Percentiles rank a stretch among this genome's conserved stretches.
phyloP scores from a whole-genome alignment of 441 rosid genomes.

The Dalechampia spathulata region DNA sequence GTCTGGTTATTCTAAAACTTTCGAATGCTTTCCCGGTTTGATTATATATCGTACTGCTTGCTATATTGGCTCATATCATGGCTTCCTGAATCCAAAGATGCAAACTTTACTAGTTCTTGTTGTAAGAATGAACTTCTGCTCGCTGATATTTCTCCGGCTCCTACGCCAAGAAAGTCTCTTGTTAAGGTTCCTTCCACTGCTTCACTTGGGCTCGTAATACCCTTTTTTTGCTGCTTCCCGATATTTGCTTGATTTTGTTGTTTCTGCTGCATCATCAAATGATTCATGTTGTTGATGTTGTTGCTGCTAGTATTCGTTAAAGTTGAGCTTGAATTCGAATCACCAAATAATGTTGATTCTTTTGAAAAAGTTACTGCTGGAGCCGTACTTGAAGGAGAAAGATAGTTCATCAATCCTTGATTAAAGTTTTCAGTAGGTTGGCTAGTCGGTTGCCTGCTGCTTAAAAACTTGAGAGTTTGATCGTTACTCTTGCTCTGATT shows the following conservation, averaged over 20 bases:
- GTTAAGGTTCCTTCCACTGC: slow-evolving; percentile 31
- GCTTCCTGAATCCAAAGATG: slow-evolving; percentile 19
- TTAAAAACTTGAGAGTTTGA: slow-evolving; percentile 13
- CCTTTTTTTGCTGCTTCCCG: slow-evolving; percentile 8
- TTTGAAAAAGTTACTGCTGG: background rate
- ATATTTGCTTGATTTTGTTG: slow-evolving; percentile 2
- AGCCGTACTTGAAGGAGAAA: slow-evolving; percentile 13
- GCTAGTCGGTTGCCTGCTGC: slow-evolving; percentile 13
- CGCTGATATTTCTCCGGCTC: slow-evolving; percentile 25
- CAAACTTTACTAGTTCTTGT: slow-evolving; percentile 36
- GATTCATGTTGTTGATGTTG: slow-evolving; percentile 7
- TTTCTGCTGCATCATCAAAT: slow-evolving; percentile 5
- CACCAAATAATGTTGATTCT: slow-evolving; percentile 12
- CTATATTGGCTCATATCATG: slow-evolving; percentile 23
- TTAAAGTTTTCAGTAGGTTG: slow-evolving; percentile 16
- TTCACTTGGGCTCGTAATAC: slow-evolving; percentile 3
- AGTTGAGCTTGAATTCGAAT: slow-evolving; percentile 13
- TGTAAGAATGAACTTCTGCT: slow-evolving; percentile 24
- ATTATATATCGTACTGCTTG: too few species aligned
- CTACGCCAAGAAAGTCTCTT: slow-evolving; percentile 54
- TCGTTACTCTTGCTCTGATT: slow-evolving; percentile 10
- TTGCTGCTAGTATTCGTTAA: background rate
- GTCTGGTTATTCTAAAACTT: too few species aligned
- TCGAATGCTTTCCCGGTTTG: too few species aligned
- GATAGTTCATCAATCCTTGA: slow-evolving; percentile 13